Evolutionary conservation across 495 filamentous ascomycete genomes (phyloP).

Genomic region (Penicillium riverlandense): DNA sequence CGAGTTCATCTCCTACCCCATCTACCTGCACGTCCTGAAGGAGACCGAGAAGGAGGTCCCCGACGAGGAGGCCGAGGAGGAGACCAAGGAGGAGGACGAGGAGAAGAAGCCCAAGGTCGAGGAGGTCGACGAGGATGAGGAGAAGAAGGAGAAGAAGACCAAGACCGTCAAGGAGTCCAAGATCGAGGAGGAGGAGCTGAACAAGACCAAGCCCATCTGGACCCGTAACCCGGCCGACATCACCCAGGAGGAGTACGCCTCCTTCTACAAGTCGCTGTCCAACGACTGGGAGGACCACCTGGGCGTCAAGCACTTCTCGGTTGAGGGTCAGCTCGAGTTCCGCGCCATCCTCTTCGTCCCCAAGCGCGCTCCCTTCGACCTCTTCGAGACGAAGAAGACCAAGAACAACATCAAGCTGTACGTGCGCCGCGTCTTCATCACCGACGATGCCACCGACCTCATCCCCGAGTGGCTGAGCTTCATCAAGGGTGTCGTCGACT

Average conservation of each 20-base stretch:
- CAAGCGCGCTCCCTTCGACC: conserved; percentile 98
- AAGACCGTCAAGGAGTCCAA: conserved; percentile 99
- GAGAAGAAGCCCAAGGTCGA: conserved; percentile 77
- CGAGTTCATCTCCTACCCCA: conserved; percentile 99
- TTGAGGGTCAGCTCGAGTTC: conserved; percentile 99
- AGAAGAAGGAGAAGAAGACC: conserved; percentile 89
- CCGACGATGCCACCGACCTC: conserved; percentile 96
- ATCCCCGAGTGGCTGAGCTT: conserved; percentile 99
- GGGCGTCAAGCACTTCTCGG: conserved; percentile 99
- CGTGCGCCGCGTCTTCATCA: conserved; percentile 99
- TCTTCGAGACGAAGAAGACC: conserved; percentile 99
- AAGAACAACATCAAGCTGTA: conserved; percentile 99
- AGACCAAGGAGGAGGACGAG: conserved; percentile 64
- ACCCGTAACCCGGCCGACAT: conserved; percentile 96
- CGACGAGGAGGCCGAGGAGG: conserved; percentile 92
- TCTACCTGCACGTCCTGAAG: conserved; percentile 98
- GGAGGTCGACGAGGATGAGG: conserved; percentile 73
- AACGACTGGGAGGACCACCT: conserved; percentile 99
- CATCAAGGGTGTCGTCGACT: conserved; percentile 99
- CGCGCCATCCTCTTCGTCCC: conserved; percentile 98
- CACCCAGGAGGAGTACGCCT: conserved; percentile 90
- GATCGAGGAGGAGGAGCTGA: conserved; percentile 98
- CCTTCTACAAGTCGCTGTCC: conserved; percentile 99
- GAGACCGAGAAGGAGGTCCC: conserved; percentile 98
- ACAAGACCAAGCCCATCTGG: conserved; percentile 99